Conservation (phyloP, 331 rosid species). For the Quercus lobata region DNA sequence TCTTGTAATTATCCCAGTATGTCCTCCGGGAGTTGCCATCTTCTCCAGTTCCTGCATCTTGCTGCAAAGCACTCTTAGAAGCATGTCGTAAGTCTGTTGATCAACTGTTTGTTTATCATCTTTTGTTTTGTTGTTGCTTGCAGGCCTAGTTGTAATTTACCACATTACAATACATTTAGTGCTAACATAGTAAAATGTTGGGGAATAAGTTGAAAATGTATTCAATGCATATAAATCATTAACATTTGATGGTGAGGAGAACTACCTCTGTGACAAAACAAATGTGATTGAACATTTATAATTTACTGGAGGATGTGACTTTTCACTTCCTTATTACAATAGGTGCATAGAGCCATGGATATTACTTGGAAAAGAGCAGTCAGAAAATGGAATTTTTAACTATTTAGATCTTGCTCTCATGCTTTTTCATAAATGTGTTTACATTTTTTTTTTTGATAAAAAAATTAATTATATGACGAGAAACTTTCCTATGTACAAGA, state of each 20-base stretch:
- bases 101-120: constrained; percentile 1
- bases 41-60: constrained; percentile 99
- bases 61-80: constrained; percentile 91
- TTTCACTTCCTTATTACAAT: neutral
- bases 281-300: neutral
- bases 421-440: neutral
- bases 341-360: neutral
- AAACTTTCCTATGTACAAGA: neutral
- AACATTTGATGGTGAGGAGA: neutral
- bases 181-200: neutral
- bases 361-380: neutral
- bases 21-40: constrained; percentile 92
- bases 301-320: neutral
- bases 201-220: neutral
- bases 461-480: neutral
- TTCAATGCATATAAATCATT: neutral
- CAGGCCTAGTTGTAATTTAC: neutral
- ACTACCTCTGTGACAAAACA: neutral
- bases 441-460: neutral
- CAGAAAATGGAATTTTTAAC: neutral
- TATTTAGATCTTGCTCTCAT: neutral
- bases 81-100: constrained; percentile 71
- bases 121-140: neutral
- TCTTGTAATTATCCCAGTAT: constrained; percentile 46
- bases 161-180: neutral